These are phyloP conservation scores for Buddleja alternifolia DNA, from an alignment of 257 asterid species.

Conservation along the genomic window DNA sequence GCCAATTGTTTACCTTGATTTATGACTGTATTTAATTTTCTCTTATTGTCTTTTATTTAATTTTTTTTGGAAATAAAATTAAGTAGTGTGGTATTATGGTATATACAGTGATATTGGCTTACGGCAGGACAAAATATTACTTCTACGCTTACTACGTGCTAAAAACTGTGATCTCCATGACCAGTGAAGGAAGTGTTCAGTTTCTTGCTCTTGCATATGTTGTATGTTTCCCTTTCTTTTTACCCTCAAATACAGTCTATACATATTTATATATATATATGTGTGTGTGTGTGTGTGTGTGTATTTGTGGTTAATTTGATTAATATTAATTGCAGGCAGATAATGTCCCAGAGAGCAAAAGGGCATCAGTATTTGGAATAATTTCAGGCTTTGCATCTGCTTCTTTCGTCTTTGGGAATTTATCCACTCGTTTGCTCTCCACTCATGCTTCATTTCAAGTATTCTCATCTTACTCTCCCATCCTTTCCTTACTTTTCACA, in stretches of 20 bases:
- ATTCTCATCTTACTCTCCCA: background rate
- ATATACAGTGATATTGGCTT: slow-evolving; percentile 65
- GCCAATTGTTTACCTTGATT: no score
- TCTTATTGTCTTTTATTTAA: no score
- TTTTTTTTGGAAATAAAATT: no score
- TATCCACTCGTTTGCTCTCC: slow-evolving; percentile 82
- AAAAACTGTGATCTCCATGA: slow-evolving; percentile 70
- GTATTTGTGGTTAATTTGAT: no score
- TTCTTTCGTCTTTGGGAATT: slow-evolving; percentile 85
- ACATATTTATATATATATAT: no score
- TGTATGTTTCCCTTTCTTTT: slow-evolving; percentile 47
- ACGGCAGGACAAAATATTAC: slow-evolving; percentile 63
- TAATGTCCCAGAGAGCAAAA: slow-evolving; percentile 67
- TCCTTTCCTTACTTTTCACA: background rate
- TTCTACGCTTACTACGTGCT: slow-evolving; percentile 72
- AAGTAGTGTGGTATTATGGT: background rate
- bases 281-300: no score
- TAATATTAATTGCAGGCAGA: slow-evolving; percentile 75
- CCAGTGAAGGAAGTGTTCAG: slow-evolving; percentile 78
- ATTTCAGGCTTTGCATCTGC: slow-evolving; percentile 80
- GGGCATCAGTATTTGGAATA: slow-evolving; percentile 78
- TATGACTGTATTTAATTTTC: no score
- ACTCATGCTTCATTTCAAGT: slow-evolving; percentile 80
- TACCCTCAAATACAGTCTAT: no score
- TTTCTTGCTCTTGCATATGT: slow-evolving; percentile 89